Evolutionary conservation across 2,329 filamentous ascomycete species (phyloP).

Genomic region (Byssothecium circinans): DNA sequence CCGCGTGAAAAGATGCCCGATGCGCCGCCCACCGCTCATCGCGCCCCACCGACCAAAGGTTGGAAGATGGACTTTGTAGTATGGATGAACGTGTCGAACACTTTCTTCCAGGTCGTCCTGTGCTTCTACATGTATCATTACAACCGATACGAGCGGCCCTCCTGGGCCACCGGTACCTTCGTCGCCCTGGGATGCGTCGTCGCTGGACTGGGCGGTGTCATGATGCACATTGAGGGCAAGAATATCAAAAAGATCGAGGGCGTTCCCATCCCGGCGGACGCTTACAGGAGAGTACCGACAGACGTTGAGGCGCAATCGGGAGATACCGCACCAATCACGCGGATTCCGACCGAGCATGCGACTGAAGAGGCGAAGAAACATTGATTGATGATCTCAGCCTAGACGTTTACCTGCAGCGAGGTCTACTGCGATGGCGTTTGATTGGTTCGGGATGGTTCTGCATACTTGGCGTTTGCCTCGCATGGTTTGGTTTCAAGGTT

Average conservation of each 20-base stretch:
- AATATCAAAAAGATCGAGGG: constrained; percentile 43
- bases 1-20: constrained; percentile 66
- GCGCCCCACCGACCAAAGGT: constrained; percentile 65
- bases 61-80: constrained; percentile 83
- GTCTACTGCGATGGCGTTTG: not conserved
- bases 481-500: too few relatives aligned
- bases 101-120: constrained; percentile 72
- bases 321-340: not conserved
- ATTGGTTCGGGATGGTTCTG: not conserved
- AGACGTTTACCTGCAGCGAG: not conserved
- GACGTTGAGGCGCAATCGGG: constrained; percentile 28
- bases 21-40: constrained; percentile 69
- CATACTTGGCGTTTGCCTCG: not conserved
- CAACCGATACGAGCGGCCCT: constrained; percentile 71
- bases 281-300: constrained; percentile 16
- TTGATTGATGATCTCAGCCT: not conserved
- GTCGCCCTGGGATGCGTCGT: constrained; percentile 73
- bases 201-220: constrained; percentile 67
- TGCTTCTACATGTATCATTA: constrained; percentile 83
- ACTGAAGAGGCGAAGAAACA: not conserved
- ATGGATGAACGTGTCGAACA: constrained; percentile 78
- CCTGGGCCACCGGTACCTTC: constrained; percentile 78
- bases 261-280: constrained; percentile 32
- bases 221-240: constrained; percentile 71
- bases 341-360: not conserved